Conservation (phyloP, 306 rosid species). For the Citrullus colocynthis region DNA sequence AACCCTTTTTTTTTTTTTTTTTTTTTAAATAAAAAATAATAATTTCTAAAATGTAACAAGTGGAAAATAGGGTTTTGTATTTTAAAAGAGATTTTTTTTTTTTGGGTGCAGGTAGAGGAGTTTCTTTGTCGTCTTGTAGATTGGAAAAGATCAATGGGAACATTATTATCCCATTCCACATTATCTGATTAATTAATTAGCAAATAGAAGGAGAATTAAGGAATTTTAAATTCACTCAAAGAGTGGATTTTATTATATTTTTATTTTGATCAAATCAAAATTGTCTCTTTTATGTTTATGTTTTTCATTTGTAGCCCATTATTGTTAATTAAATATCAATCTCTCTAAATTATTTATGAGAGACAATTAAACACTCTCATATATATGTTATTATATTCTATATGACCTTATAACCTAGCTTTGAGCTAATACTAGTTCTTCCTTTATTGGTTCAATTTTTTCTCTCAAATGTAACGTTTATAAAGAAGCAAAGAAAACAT, state of each 20-base stretch:
- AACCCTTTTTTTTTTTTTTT: not conserved
- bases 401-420: no score
- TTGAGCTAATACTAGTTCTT: no score
- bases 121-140: conserved; percentile 69
- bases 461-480: not conserved
- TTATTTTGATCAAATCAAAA: not conserved
- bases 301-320: not conserved
- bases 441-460: not conserved
- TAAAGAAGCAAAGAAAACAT: not conserved
- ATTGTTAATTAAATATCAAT: not conserved
- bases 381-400: no score
- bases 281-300: not conserved
- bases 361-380: conserved; percentile 8
- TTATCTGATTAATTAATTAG: not conserved
- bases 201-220: not conserved
- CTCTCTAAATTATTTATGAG: conserved; percentile 35
- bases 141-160: conserved; percentile 29
- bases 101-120: conserved; percentile 45
- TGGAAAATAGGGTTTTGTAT: not conserved
- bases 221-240: conserved; percentile 1
- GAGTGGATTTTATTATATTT: not conserved
- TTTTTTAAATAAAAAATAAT: not conserved
- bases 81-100: not conserved
- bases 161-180: not conserved
- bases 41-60: no score